These are phyloP conservation scores for Acorus calamus DNA, from an alignment of 106 monocot genomes.

Conservation along the genomic window DNA sequence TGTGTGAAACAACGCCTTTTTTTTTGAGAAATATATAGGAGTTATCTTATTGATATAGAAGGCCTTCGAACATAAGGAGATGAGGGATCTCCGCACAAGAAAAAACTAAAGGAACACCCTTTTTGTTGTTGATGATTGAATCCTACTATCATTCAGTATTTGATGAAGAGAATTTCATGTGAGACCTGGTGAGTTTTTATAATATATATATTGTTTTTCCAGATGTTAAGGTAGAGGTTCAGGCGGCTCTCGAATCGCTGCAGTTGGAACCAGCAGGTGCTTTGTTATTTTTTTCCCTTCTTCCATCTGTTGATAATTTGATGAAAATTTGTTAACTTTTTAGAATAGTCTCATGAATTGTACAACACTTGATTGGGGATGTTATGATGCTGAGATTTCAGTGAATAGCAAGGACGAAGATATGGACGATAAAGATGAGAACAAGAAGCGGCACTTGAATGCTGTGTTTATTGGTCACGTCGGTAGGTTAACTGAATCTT, in stretches of 20 bases:
- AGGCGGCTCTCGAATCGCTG: conserved; percentile 39
- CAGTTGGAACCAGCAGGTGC: conserved; percentile 62
- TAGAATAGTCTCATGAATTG: too few relatives aligned
- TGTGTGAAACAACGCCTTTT: too few relatives aligned
- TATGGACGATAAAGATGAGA: conserved; percentile 27
- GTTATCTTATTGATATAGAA: too few relatives aligned
- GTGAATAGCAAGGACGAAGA: conserved; percentile 26
- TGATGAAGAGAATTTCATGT: too few relatives aligned
- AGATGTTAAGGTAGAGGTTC: conserved; percentile 44
- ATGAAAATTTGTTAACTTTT: conserved; percentile 7
- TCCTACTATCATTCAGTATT: too few relatives aligned
- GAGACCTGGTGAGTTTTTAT: too few relatives aligned
- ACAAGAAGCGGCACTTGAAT: conserved; percentile 70
- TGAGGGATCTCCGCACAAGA: too few relatives aligned
- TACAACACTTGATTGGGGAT: conserved; percentile 4
- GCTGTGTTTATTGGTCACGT: conserved; percentile 95
- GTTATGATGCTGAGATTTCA: conserved; percentile 22
- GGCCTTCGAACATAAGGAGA: too few relatives aligned
- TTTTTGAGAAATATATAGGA: too few relatives aligned
- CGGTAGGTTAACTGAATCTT: conserved; percentile 34
- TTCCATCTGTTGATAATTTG: background rate
- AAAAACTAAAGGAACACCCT: too few relatives aligned
- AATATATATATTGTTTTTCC: conserved; percentile 2
- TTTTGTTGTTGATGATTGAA: too few relatives aligned
- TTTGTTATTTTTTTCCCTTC: background rate